Conservation (phyloP, 352 stramenopile species). For the Pythium pectinolyticum region DNA sequence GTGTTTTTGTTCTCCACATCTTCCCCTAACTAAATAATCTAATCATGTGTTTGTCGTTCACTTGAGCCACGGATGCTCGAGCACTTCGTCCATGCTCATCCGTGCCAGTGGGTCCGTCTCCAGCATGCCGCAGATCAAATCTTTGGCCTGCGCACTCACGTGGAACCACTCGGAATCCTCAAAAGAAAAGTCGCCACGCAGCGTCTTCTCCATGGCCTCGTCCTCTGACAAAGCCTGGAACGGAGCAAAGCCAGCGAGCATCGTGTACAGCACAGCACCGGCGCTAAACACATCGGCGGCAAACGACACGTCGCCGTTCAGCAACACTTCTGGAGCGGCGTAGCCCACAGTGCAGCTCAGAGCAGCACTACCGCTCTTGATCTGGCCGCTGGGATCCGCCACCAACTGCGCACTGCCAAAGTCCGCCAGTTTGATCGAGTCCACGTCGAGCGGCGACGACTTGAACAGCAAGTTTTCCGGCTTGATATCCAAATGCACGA, state of each 20-base stretch:
- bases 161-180: constrained; percentile 54
- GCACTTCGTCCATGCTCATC: constrained; percentile 66
- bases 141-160: constrained; percentile 51
- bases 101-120: constrained; percentile 39
- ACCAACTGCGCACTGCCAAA: constrained; percentile 63
- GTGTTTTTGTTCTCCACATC: background rate
- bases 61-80: constrained; percentile 59
- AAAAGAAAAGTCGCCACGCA: constrained; percentile 53
- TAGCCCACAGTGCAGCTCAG: constrained; percentile 78
- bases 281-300: constrained; percentile 78
- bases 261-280: constrained; percentile 65
- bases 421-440: constrained; percentile 68
- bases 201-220: constrained; percentile 54
- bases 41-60: constrained; percentile 32
- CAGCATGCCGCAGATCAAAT: constrained; percentile 66
- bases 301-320: constrained; percentile 46
- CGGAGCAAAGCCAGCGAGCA: constrained; percentile 64
- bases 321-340: constrained; percentile 65
- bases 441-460: constrained; percentile 38
- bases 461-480: constrained; percentile 81
- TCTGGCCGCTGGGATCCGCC: constrained; percentile 30
- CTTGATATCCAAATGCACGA: constrained; percentile 82
- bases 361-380: constrained; percentile 40
- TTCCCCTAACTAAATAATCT: constrained; percentile 6
- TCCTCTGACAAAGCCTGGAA: constrained; percentile 64